These are phyloP conservation scores for Moesziomyces parantarcticus DNA, from an alignment of 1,284 basidiomycete species.

Conservation along the genomic window DNA sequence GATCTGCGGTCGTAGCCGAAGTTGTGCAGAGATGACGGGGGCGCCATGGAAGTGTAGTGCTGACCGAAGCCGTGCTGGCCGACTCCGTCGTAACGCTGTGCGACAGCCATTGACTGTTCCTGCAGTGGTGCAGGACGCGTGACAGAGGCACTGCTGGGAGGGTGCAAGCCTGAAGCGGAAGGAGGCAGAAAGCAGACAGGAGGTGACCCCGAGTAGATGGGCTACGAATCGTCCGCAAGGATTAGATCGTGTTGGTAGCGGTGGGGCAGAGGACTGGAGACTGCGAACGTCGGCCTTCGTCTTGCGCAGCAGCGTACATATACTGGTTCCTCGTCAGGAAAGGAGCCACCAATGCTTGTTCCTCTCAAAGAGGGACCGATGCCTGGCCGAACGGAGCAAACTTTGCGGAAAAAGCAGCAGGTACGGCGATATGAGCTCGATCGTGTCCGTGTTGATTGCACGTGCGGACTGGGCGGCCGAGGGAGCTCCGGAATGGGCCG, in stretches of 20 bases:
- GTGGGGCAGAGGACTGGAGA: slow-evolving; percentile 2
- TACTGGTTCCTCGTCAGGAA: slow-evolving; percentile 3
- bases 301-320: slow-evolving; percentile 5
- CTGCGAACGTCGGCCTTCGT: slow-evolving; percentile 1
- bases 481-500: slow-evolving; percentile 15
- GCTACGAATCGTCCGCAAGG: too few relatives aligned
- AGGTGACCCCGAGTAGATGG: too few relatives aligned
- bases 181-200: too few relatives aligned
- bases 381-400: slow-evolving; percentile 6
- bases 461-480: slow-evolving; percentile 9
- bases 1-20: slow-evolving; percentile 26
- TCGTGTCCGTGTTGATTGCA: slow-evolving; percentile 4
- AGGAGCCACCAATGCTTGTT: too few relatives aligned
- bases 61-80: slow-evolving; percentile 47
- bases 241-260: neutral
- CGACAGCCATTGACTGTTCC: slow-evolving; percentile 47
- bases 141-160: slow-evolving; percentile 3
- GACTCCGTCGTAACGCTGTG: slow-evolving; percentile 43
- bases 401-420: slow-evolving; percentile 10
- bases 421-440: slow-evolving; percentile 18
- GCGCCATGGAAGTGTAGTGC: slow-evolving; percentile 22
- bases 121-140: slow-evolving; percentile 19
- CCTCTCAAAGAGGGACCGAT: slow-evolving; percentile 13
- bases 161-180: neutral
- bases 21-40: slow-evolving; percentile 20